Conservation (phyloP, 176 grass and related monocot species). For the Dendrocalamus sinicus region DNA sequence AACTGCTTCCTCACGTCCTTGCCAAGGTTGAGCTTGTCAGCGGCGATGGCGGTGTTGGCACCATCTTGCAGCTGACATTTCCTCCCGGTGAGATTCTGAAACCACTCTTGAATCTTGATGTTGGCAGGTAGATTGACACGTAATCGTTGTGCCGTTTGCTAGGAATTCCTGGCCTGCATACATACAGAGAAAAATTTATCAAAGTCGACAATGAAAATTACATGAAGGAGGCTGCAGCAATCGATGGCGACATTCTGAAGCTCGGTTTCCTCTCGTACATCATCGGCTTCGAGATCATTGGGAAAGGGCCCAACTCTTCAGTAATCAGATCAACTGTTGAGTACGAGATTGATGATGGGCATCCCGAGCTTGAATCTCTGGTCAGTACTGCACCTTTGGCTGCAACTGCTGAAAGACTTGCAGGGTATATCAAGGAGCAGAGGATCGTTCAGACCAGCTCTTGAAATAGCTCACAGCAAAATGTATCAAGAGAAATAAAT, state of each 20-base stretch:
- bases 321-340: slow-evolving; percentile 37
- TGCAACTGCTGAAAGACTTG: slow-evolving; percentile 24
- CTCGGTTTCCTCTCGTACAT: slow-evolving; percentile 47
- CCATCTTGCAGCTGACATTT: slow-evolving; percentile 42
- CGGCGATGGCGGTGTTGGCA: slow-evolving; percentile 40
- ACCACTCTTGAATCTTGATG: background rate
- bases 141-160: background rate
- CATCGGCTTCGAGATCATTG: slow-evolving; percentile 30
- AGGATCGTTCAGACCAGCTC: background rate
- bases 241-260: slow-evolving; percentile 23
- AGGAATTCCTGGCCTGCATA: slow-evolving; percentile 32
- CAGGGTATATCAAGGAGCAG: slow-evolving; percentile 43
- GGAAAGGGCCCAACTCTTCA: slow-evolving; percentile 27
- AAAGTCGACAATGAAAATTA: slow-evolving; percentile 36
- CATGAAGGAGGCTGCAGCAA: slow-evolving; percentile 42
- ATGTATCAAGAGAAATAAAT: slow-evolving; percentile 16
- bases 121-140: background rate
- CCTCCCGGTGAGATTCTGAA: slow-evolving; percentile 43
- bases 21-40: slow-evolving; percentile 24
- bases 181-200: slow-evolving; percentile 35
- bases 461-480: background rate
- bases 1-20: slow-evolving; percentile 30
- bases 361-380: slow-evolving; percentile 19
- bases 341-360: slow-evolving; percentile 41
- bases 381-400: slow-evolving; percentile 33